These are phyloP conservation scores for Heterococcus sp. DNA, from an alignment of 108 stramenopile genomes.

Conservation along the genomic window DNA sequence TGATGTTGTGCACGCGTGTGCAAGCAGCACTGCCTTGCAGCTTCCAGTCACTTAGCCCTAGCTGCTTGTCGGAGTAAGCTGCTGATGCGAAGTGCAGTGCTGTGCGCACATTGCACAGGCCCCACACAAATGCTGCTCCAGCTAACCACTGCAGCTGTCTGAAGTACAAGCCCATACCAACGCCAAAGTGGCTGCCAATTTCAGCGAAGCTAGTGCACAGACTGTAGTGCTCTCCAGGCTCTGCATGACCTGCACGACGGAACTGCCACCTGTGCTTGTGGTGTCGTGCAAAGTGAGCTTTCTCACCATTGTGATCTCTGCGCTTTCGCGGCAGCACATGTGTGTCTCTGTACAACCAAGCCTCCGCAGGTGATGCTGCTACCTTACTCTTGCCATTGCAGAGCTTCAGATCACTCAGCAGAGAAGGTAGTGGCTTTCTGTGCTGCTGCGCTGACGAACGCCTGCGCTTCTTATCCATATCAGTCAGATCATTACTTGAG, in stretches of 20 bases:
- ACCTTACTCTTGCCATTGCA: background rate
- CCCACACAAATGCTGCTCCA: background rate
- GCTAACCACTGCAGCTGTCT: background rate
- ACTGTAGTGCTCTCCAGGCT: background rate
- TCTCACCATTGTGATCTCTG: background rate
- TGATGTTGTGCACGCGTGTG: background rate
- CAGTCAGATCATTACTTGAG: too few species aligned
- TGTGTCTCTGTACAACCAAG: background rate
- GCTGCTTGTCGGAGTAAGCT: background rate
- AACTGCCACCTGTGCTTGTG: background rate
- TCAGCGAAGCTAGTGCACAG: background rate
- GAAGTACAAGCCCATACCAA: background rate
- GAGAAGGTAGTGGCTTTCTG: background rate
- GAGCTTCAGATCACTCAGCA: background rate
- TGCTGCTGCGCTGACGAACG: too few species aligned
- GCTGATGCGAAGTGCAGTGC: background rate
- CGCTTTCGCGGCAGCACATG: background rate
- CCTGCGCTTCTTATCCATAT: too few species aligned
- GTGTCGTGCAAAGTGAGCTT: background rate
- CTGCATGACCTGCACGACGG: background rate
- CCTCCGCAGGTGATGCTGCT: background rate
- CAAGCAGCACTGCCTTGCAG: background rate
- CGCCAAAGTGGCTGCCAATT: background rate
- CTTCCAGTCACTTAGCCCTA: background rate
- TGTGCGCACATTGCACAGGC: background rate